A percentile compares a stretch with the other conserved stretches of the same genome.
These are phyloP conservation scores for Pythium monospermum DNA, from an alignment of 352 stramenopile genomes.

Conservation along the genomic window DNA sequence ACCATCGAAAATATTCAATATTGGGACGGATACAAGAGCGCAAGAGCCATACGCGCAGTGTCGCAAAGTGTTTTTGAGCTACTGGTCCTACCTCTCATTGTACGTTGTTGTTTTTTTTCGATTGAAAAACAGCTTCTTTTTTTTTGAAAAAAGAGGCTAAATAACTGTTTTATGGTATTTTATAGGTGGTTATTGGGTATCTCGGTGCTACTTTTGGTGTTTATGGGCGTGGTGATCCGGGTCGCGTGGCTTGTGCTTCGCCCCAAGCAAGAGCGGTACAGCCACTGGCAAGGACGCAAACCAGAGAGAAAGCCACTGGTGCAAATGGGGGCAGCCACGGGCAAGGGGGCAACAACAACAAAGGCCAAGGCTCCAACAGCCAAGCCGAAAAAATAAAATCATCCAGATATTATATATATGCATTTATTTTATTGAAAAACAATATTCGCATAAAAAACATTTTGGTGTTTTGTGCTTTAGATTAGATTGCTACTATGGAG, in stretches of 20 bases:
- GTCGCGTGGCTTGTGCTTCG: constrained; percentile 19
- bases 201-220: constrained; percentile 6
- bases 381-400: constrained; percentile 7
- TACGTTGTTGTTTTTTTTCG: neutral
- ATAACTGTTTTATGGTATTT: neutral
- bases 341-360: neutral
- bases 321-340: constrained; percentile 1
- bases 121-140: too few species aligned
- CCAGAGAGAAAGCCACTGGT: constrained; percentile 20
- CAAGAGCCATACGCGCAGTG: constrained; percentile 20
- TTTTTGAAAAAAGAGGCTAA: neutral
- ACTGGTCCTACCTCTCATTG: constrained; percentile 26
- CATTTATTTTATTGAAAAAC: neutral
- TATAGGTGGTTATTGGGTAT: constrained; percentile 20
- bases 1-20: neutral
- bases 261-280: constrained; percentile 15
- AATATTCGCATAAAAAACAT: too few species aligned
- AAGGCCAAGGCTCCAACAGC: neutral
- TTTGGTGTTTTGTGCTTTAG: too few species aligned
- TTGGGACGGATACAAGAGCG: neutral
- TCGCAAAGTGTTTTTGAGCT: constrained; percentile 21
- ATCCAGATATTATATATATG: neutral
- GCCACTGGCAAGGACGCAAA: constrained; percentile 7
- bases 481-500: too few species aligned
- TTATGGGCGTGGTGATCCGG: constrained; percentile 20